phyloP scores from a whole-genome alignment of 2,329 filamentous ascomycete species.

The Ophiostoma triangulosporum region DNA sequence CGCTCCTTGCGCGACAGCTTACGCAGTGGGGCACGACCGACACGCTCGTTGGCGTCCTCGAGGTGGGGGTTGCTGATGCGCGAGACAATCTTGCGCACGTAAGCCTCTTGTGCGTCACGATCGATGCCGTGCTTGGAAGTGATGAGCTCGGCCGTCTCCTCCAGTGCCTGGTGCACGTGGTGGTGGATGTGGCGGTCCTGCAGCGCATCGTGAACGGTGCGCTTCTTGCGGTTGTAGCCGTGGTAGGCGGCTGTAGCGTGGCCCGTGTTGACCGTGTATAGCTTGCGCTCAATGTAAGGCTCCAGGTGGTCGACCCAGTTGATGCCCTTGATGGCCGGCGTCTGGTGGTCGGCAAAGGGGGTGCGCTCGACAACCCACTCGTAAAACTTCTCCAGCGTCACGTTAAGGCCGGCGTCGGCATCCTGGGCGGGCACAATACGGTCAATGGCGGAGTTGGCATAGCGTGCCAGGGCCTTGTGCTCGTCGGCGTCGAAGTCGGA shows the following conservation, averaged over 20 bases:
- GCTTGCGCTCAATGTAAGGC: constrained; percentile 97
- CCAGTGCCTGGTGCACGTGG: constrained; percentile 65
- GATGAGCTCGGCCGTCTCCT: constrained; percentile 78
- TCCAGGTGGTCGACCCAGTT: constrained; percentile 85
- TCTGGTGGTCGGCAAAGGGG: constrained; percentile 58
- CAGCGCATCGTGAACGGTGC: constrained; percentile 80
- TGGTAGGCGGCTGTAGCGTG: constrained; percentile 95
- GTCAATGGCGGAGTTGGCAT: constrained; percentile 97
- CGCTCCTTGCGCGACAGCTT: constrained; percentile 93
- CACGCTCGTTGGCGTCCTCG: constrained; percentile 86
- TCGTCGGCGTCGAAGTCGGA: constrained; percentile 50
- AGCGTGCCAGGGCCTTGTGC: constrained; percentile 64
- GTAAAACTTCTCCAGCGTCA: constrained; percentile 96
- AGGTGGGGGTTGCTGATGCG: constrained; percentile 90
- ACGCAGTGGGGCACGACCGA: constrained; percentile 84
- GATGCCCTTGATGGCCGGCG: constrained; percentile 71
- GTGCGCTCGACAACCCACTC: constrained; percentile 93
- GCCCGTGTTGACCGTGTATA: constrained; percentile 97
- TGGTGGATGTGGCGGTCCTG: constrained; percentile 66
- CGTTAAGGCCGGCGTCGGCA: constrained; percentile 65
- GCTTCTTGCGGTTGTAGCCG: constrained; percentile 74
- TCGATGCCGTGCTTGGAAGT: constrained; percentile 68
- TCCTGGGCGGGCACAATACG: constrained; percentile 92
- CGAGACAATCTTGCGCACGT: constrained; percentile 82
- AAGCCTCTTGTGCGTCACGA: constrained; percentile 62